Conservation (phyloP, 768 basidiomycete genomes). For the Zangia roseola region DNA sequence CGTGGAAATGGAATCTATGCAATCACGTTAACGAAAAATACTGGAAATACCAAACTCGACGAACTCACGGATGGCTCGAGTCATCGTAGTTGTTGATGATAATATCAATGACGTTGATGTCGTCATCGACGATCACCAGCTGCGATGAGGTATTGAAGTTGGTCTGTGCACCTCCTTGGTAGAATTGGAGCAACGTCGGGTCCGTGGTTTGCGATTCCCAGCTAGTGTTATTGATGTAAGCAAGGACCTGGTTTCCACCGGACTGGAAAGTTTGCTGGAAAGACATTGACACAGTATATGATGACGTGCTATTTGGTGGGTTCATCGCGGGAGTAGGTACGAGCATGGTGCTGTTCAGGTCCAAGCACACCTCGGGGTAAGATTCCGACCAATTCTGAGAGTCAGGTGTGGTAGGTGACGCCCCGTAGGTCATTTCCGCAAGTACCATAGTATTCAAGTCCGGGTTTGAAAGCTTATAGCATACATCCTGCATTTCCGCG, state of each 20-base stretch:
- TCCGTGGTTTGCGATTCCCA: slow-evolving; percentile 25
- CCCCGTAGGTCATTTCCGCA: slow-evolving; percentile 28
- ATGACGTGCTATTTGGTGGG: slow-evolving; percentile 29
- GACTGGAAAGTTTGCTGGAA: slow-evolving; percentile 27
- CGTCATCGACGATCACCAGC: slow-evolving; percentile 24
- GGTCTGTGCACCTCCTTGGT: slow-evolving; percentile 24
- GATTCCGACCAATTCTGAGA: slow-evolving; percentile 28
- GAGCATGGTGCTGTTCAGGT: slow-evolving; percentile 31
- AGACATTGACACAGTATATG: slow-evolving; percentile 20
- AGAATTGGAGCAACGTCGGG: slow-evolving; percentile 30
- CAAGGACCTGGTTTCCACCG: slow-evolving; percentile 26
- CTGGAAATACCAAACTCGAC: not conserved
- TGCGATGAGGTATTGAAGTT: slow-evolving; percentile 23
- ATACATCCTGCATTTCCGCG: slow-evolving; percentile 34
- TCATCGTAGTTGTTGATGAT: slow-evolving; percentile 26
- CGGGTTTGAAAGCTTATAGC: slow-evolving; percentile 32
- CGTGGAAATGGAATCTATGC: slow-evolving; percentile 38
- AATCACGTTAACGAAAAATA: not conserved
- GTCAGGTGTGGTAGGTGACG: slow-evolving; percentile 22
- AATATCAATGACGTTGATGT: slow-evolving; percentile 29
- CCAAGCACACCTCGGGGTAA: slow-evolving; percentile 22
- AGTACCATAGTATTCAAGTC: slow-evolving; percentile 30
- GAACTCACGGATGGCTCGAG: slow-evolving; percentile 30
- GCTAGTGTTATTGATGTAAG: slow-evolving; percentile 27
- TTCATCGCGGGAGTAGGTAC: slow-evolving; percentile 24